Base-by-base conservation (phyloP, 768 basidiomycete species). In the Jaapia argillacea region DNA sequence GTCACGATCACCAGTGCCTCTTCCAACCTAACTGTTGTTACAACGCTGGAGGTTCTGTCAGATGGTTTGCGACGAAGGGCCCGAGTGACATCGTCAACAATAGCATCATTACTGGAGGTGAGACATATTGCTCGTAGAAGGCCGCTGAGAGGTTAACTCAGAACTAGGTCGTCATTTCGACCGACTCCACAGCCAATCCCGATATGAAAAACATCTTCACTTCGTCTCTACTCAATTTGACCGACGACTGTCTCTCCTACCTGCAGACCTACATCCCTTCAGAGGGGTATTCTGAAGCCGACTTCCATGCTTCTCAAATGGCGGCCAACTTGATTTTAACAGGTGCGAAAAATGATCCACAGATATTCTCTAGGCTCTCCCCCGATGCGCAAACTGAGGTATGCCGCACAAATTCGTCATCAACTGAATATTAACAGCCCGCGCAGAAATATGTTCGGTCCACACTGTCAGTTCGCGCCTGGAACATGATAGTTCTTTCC, bases 401-500 rank as follows among this genome's bases (percentile, higher is more conserved):
- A 27, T 4, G 71, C 66, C 55, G 61, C 66, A n/a, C 33, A 10
- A 33, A 33, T 10, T 16, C 31, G 31, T 10, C 16, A 33, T 33
- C 31, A 10, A 10, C 10, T 10, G 31, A 10, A 33, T 33, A 10
- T 16, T 33, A 10, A 16, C 10, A 16, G 10, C 31, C 10, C 31
- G 10, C 16, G 31, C 31, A 10, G 10, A 10, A 33, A 16, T 16
- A 16, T 33, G 10, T 10, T 16, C 10, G 10, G 60, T 43, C 51
- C 5, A 51, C 60, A 7, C 63, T 70, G 21, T 60, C 61, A 26
- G 62, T 83, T 2, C 73, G 79, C 13, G 64, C 73, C 2, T 88
- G 85, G 85, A 84, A 81, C 53, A 57, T 81, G 25, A 55, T 88
- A 16, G 58, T 71, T 0, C 58, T 85, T 14, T 68, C 72, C 1